Evolutionary conservation across 495 filamentous ascomycete genomes (phyloP).

Genomic region (Neurospora sp.): DNA sequence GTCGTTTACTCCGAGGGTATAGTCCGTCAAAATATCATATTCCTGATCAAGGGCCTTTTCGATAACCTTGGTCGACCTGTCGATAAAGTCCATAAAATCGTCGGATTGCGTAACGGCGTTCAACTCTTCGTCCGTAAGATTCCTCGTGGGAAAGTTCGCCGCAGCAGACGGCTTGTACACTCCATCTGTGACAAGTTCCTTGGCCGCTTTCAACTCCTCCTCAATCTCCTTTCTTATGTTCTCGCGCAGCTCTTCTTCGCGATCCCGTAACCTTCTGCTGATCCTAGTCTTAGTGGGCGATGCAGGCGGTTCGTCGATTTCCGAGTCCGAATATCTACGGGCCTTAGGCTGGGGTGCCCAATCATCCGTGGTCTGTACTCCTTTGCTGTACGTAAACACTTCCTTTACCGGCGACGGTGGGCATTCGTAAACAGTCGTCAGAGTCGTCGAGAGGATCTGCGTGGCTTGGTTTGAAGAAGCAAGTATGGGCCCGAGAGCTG

Average conservation of each 20-base stretch:
- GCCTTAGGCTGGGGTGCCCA: slow-evolving; percentile 45
- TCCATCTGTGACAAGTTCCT: slow-evolving; percentile 45
- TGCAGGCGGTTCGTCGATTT: slow-evolving; percentile 43
- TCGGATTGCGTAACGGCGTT: slow-evolving; percentile 83
- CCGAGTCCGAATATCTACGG: slow-evolving; percentile 44
- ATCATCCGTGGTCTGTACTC: slow-evolving; percentile 69
- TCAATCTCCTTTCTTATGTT: slow-evolving; percentile 83
- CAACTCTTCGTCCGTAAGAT: slow-evolving; percentile 75
- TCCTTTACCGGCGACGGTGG: slow-evolving; percentile 64
- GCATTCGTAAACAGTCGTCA: slow-evolving; percentile 65
- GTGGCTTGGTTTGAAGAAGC: slow-evolving; percentile 15
- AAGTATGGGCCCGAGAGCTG: slow-evolving; percentile 25
- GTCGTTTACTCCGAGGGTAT: slow-evolving; percentile 64
- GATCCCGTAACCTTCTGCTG: slow-evolving; percentile 64
- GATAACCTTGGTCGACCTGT: slow-evolving; percentile 91
- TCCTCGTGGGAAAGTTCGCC: slow-evolving; percentile 66
- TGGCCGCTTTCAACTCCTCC: slow-evolving; percentile 69
- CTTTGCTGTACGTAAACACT: slow-evolving; percentile 88
- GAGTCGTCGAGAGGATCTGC: slow-evolving; percentile 49
- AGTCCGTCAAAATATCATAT: slow-evolving; percentile 93
- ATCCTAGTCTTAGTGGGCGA: slow-evolving; percentile 49
- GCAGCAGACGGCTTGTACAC: slow-evolving; percentile 31
- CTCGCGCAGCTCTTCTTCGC: slow-evolving; percentile 80
- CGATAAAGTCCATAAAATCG: slow-evolving; percentile 92
- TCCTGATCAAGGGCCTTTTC: slow-evolving; percentile 86